phyloP scores from a whole-genome alignment of 2,329 filamentous ascomycete genomes.

The Aspergillus tamarii region DNA sequence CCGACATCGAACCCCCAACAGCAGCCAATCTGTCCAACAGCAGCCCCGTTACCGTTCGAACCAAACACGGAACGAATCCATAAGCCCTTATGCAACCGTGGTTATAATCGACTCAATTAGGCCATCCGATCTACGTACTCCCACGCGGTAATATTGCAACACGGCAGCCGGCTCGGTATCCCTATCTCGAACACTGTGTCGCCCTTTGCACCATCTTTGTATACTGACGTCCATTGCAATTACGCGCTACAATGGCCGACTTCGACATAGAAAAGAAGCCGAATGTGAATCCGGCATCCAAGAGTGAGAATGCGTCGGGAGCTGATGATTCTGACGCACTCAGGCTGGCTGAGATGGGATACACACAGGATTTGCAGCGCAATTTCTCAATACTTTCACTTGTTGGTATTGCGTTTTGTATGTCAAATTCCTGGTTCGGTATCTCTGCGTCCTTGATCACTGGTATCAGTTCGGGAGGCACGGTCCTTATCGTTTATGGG shows the following conservation, averaged over 20 bases:
- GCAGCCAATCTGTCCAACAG: conserved; percentile 16
- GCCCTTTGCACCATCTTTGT: conserved; percentile 18
- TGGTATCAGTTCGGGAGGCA: conserved; percentile 55
- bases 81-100: conserved; percentile 20
- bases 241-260: conserved; percentile 20
- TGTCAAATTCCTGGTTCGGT: conserved; percentile 57
- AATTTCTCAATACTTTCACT: conserved; percentile 55
- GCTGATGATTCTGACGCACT: conserved; percentile 41
- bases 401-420: conserved; percentile 54
- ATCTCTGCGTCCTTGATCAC: conserved; percentile 54
- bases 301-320: conserved; percentile 18
- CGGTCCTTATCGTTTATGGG: conserved; percentile 54
- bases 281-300: conserved; percentile 18
- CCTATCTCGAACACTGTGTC: conserved; percentile 9
- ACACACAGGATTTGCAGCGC: conserved; percentile 48
- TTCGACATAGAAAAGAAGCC: conserved; percentile 25
- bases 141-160: conserved; percentile 17
- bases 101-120: conserved; percentile 12
- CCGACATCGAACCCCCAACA: conserved; percentile 7
- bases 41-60: conserved; percentile 8
- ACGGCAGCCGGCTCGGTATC: conserved; percentile 7
- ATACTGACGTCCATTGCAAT: conserved; percentile 2
- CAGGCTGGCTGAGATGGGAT: conserved; percentile 52
- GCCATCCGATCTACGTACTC: conserved; percentile 6
- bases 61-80: conserved; percentile 5